Percentiles rank a stretch among this genome's conserved stretches.
Evolutionary conservation across 1,139 yeast genomes (phyloP).

Genomic region (Pichia sp.): DNA sequence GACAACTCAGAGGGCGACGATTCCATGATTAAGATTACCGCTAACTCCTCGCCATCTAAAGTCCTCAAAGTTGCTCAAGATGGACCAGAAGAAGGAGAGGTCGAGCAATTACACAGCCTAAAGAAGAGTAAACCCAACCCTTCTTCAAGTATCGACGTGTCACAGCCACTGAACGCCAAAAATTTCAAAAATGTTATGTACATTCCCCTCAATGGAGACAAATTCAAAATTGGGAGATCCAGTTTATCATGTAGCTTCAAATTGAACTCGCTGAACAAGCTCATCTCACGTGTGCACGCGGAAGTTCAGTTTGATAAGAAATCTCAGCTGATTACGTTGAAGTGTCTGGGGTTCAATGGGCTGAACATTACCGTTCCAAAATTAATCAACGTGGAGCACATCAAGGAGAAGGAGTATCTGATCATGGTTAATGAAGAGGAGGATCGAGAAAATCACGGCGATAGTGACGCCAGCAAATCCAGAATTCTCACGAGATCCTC

Average conservation of each 20-base stretch:
- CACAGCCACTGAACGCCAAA: constrained; percentile 19
- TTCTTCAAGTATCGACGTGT: constrained; percentile 26
- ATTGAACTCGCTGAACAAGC: constrained; percentile 49
- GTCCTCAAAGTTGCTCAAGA: neutral
- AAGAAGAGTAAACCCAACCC: constrained; percentile 1
- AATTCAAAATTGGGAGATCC: constrained; percentile 56
- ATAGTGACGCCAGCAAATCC: constrained; percentile 22
- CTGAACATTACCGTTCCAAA: constrained; percentile 58
- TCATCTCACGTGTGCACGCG: constrained; percentile 68
- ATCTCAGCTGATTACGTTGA: constrained; percentile 35
- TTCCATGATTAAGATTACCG: neutral
- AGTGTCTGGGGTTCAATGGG: constrained; percentile 72
- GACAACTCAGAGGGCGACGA: constrained; percentile 5
- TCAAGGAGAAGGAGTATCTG: constrained; percentile 35
- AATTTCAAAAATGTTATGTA: constrained; percentile 20
- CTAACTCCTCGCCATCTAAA: neutral
- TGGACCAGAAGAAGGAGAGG: too few species aligned
- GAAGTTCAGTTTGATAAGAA: constrained; percentile 32
- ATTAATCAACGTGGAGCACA: constrained; percentile 27
- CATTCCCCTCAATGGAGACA: constrained; percentile 17
- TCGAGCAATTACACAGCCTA: neutral
- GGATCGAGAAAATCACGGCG: constrained; percentile 11
- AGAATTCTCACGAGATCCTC: constrained; percentile 43
- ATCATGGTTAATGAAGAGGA: constrained; percentile 14
- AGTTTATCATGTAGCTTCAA: constrained; percentile 57